Evolutionary conservation across 1,284 basidiomycete genomes (phyloP).

Genomic region (Xanthoconium separans): DNA sequence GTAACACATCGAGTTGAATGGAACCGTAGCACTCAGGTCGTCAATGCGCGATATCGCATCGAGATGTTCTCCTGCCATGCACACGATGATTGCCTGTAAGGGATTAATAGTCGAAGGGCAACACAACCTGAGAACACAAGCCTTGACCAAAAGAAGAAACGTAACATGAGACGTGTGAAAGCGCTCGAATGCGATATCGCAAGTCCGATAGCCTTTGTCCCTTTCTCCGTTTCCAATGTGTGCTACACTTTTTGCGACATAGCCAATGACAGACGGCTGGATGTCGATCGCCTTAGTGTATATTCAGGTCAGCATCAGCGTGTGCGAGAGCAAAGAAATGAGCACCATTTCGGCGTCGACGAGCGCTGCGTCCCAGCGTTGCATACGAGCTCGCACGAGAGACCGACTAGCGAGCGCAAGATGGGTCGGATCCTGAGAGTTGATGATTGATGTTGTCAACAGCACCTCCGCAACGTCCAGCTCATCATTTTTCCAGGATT

Average conservation of each 20-base stretch:
- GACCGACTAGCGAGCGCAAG: not conserved
- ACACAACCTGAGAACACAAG: not conserved
- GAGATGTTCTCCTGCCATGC: too few relatives aligned
- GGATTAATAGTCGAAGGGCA: too few relatives aligned
- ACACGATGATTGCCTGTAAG: too few relatives aligned
- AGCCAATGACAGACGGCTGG: not conserved
- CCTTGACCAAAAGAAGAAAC: not conserved
- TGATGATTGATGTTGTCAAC: not conserved
- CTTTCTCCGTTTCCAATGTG: not conserved
- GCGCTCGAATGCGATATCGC: not conserved
- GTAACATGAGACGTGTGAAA: not conserved
- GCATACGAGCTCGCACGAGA: not conserved
- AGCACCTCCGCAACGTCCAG: not conserved
- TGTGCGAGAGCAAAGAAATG: not conserved
- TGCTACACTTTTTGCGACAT: not conserved
- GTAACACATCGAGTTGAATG: too few relatives aligned
- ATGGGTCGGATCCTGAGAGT: not conserved
- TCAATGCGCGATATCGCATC: too few relatives aligned
- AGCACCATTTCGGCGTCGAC: not conserved
- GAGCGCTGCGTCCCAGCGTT: not conserved
- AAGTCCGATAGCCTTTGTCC: not conserved
- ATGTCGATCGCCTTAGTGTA: not conserved
- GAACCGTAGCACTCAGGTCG: too few relatives aligned
- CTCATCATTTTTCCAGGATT: not conserved
- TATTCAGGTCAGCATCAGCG: not conserved